Conservation (phyloP, 208 protist species). For the Wallacemonas sp. region DNA sequence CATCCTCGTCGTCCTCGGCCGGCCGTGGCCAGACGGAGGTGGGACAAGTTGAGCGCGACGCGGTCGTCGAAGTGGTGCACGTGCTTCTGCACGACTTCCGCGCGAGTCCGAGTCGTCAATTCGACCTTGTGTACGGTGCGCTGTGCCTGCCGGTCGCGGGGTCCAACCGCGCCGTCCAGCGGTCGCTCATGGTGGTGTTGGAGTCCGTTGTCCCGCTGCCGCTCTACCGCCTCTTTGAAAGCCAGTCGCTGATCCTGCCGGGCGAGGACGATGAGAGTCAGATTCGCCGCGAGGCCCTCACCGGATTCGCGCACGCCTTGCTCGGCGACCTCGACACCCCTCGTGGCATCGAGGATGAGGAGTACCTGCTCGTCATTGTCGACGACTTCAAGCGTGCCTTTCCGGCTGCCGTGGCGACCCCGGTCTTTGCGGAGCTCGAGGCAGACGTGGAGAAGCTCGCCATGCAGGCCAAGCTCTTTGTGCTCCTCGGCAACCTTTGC, state of each 20-base stretch:
- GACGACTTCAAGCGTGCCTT: conserved; percentile 69
- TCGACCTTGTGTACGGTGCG: conserved; percentile 75
- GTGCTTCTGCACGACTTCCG: conserved; percentile 60
- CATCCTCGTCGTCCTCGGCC: not conserved
- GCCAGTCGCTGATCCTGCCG: conserved; percentile 41
- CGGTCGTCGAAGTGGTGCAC: conserved; percentile 40
- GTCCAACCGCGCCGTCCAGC: conserved; percentile 46
- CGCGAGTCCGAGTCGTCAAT: conserved; percentile 59
- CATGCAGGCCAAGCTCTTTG: conserved; percentile 61
- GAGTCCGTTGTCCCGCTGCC: conserved; percentile 60
- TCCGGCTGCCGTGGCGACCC: conserved; percentile 37
- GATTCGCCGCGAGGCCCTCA: conserved; percentile 33
- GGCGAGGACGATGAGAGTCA: conserved; percentile 25
- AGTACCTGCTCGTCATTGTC: conserved; percentile 68
- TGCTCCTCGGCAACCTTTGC: conserved; percentile 63
- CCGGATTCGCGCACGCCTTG: conserved; percentile 53
- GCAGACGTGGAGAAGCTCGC: conserved; percentile 43
- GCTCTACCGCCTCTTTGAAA: conserved; percentile 77
- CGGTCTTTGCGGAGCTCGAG: conserved; percentile 56
- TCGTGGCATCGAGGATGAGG: conserved; percentile 50
- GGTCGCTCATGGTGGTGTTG: conserved; percentile 65
- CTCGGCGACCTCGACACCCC: conserved; percentile 48
- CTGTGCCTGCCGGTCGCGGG: conserved; percentile 63
- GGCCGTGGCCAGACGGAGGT: conserved; percentile 7
- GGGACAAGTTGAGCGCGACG: conserved; percentile 22